phyloP scores from a whole-genome alignment of 352 stramenopile species.

The Globisporangium camurandrum region DNA sequence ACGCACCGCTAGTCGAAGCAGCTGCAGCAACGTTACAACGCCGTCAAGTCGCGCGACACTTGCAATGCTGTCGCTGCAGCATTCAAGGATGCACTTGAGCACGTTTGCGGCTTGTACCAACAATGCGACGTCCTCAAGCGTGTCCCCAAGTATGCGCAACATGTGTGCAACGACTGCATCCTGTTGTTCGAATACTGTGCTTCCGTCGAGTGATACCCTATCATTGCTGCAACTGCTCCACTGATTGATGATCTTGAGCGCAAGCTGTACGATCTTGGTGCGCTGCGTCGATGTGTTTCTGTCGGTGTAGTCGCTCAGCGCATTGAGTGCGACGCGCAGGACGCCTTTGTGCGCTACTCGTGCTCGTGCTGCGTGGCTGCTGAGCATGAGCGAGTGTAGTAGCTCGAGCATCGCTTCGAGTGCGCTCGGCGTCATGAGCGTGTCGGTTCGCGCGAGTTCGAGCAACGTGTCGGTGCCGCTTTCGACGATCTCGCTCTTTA shows the following conservation, averaged over 20 bases:
- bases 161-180: conserved; percentile 13
- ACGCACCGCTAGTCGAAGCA: conserved; percentile 25
- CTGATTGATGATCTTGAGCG: conserved; percentile 33
- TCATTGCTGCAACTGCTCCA: conserved; percentile 5
- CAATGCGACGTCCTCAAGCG: conserved; percentile 23
- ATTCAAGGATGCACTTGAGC: conserved; percentile 28
- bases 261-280: conserved; percentile 28
- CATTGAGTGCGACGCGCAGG: conserved; percentile 20
- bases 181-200: conserved; percentile 11
- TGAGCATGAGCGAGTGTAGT: conserved; percentile 23
- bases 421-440: conserved; percentile 14
- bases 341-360: conserved; percentile 17
- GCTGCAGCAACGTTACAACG: conserved; percentile 22
- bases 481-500: conserved; percentile 21
- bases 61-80: conserved; percentile 20
- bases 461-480: conserved; percentile 27
- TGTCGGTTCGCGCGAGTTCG: conserved; percentile 12
- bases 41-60: conserved; percentile 21
- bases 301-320: conserved; percentile 7
- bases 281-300: conserved; percentile 24
- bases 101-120: conserved; percentile 31
- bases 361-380: conserved; percentile 13
- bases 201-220: conserved; percentile 7
- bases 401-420: conserved; percentile 41
- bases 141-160: conserved; percentile 22